Base-by-base conservation (phyloP, 2,329 filamentous ascomycete species). In the Orbilia brochopaga region DNA sequence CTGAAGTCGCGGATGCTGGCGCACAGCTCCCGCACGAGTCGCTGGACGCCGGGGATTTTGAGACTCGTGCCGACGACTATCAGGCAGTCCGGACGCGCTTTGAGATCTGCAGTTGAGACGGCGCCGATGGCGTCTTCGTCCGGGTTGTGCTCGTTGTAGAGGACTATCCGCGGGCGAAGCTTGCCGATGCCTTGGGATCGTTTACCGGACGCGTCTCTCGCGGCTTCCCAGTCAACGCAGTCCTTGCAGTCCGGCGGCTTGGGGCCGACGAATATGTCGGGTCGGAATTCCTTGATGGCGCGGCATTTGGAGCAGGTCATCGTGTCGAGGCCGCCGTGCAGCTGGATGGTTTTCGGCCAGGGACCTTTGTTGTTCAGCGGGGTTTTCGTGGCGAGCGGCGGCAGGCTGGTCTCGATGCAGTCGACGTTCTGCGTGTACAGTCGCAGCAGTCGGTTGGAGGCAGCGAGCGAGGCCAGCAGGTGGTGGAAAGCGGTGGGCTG, bases 341-440 rank as follows among this genome's bases (percentile, higher is more conserved):
- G 84, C 79, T 97, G 94, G 72, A 99, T 87, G 0, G 94, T 96
- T 75, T 87, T 87, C 1, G 94, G 94, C 94, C 94, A 99, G 15
- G 92, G 92, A 0, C 88, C 92, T 78, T 94, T 96, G 74, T 86
- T 83, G 73, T 88, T 88, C 11, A 99, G 83, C 0, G 94, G 94
- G 1, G 96, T 87, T 57, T 85, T 84, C 0, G 94, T 97, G 24
- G 85, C 84, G 7, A 99, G 82, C 1, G 93, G 92, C 52, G 87
- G 82, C 79, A 99, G 85, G 6, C 87, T 86, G 0, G 91, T 94
- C 77, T 99, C 94, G 75, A 99, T 90, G 67, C 92, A 91, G 80
- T 99, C 94, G 35, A 99, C 93, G 76, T 99, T 99, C 78, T 99
- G 94, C 1, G 91, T 93, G 79, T 99, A 99, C 5, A 99, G 84